Conservation (phyloP, 2,329 filamentous ascomycete genomes). For the Chaetomium sp. region DNA sequence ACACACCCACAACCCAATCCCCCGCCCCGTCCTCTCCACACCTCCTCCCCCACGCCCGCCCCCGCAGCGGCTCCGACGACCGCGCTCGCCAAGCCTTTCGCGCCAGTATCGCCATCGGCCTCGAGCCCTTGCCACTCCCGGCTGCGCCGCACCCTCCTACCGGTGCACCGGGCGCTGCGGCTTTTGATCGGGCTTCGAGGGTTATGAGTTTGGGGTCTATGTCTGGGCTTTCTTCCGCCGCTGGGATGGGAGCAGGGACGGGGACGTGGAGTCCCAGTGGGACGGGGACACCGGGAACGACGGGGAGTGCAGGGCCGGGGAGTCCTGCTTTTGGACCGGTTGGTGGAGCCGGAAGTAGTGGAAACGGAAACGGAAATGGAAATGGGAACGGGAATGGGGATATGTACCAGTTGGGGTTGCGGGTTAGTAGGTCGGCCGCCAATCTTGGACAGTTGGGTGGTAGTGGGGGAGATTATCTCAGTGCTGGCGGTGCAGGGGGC, state of each 20-base stretch:
- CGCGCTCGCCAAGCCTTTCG: slow-evolving; percentile 25
- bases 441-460: slow-evolving; percentile 6
- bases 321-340: neutral
- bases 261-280: neutral
- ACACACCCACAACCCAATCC: neutral
- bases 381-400: neutral
- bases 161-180: neutral
- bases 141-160: slow-evolving; percentile 4
- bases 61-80: slow-evolving; percentile 13
- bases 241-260: neutral
- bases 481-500: neutral
- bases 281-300: neutral
- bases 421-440: slow-evolving; percentile 14
- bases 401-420: slow-evolving; percentile 2
- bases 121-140: slow-evolving; percentile 28
- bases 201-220: slow-evolving; percentile 11
- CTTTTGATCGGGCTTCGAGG: slow-evolving; percentile 9
- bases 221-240: neutral
- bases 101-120: slow-evolving; percentile 30
- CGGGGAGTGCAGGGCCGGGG: neutral
- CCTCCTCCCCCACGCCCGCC: slow-evolving; percentile 18
- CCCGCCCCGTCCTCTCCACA: slow-evolving; percentile 13
- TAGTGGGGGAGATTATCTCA: neutral
- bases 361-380: neutral
- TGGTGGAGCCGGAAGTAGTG: neutral